Conservation (phyloP, 1,139 yeast genomes). For the Meyerozyma carpophila region DNA sequence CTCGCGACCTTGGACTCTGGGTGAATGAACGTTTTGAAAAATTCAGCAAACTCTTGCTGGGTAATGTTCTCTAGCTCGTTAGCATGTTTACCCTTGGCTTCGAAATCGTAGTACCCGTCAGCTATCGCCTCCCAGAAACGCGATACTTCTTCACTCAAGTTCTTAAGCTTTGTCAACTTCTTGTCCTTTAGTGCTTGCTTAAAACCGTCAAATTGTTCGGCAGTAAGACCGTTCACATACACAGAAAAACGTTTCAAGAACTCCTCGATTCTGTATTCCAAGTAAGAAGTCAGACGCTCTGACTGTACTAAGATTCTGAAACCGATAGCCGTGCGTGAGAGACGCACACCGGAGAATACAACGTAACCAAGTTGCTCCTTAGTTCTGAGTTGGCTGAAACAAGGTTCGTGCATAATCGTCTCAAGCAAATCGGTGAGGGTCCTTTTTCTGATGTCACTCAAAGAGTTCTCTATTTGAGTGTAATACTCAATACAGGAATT, state of each 20-base stretch:
- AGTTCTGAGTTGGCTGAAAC: conserved; percentile 84
- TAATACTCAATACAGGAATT: conserved; percentile 83
- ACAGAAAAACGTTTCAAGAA: conserved; percentile 45
- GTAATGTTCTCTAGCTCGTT: conserved; percentile 47
- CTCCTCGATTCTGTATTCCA: conserved; percentile 71
- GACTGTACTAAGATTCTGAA: conserved; percentile 80
- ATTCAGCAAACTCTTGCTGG: conserved; percentile 51
- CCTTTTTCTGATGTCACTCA: conserved; percentile 24
- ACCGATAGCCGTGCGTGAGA: conserved; percentile 71
- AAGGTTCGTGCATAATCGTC: conserved; percentile 77
- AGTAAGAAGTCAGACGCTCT: conserved; percentile 68
- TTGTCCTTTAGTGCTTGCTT: conserved; percentile 62
- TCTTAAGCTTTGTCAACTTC: conserved; percentile 68
- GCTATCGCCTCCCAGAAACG: conserved; percentile 64
- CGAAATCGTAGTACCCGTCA: conserved; percentile 76
- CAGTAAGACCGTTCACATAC: conserved; percentile 39
- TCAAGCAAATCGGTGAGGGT: conserved; percentile 61
- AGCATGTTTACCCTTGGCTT: conserved; percentile 52
- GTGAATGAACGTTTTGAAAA: conserved; percentile 45
- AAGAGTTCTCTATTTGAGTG: conserved; percentile 55
- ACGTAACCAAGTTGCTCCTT: conserved; percentile 90
- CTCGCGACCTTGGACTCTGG: conserved; percentile 28
- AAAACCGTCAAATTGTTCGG: conserved; percentile 62
- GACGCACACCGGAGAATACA: conserved; percentile 72
- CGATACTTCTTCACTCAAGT: conserved; percentile 67